These are phyloP conservation scores for Trametes pubescens DNA, from an alignment of 1,284 basidiomycete species.

Conservation along the genomic window DNA sequence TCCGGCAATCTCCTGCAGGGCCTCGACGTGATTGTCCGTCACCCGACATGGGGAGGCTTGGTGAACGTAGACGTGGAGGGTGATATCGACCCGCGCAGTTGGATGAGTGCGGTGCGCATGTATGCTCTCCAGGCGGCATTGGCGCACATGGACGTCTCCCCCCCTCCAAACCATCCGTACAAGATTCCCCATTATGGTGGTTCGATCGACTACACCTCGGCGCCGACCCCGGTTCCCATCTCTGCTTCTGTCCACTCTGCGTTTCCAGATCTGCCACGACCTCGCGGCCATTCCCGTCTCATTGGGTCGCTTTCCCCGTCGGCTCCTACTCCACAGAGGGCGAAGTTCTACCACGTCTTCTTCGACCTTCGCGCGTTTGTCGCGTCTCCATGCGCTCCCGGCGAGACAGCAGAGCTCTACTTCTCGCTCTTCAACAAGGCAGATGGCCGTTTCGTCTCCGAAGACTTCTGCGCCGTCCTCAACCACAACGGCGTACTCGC, in stretches of 20 bases:
- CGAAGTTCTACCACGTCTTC: conserved; percentile 88
- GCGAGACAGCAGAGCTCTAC: conserved; percentile 92
- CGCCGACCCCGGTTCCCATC: conserved; percentile 57
- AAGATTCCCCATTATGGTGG: conserved; percentile 37
- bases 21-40: conserved; percentile 94
- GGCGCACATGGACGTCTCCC: conserved; percentile 76
- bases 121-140: conserved; percentile 86
- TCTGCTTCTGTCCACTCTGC: conserved; percentile 64
- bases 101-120: conserved; percentile 90
- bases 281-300: conserved; percentile 57
- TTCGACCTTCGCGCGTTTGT: conserved; percentile 93
- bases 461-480: conserved; percentile 91
- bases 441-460: conserved; percentile 88
- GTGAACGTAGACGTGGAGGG: conserved; percentile 87
- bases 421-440: conserved; percentile 93
- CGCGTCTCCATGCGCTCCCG: conserved; percentile 87
- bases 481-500: conserved; percentile 92
- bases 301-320: conserved; percentile 52
- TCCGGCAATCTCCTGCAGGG: conserved; percentile 93
- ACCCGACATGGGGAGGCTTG: conserved; percentile 90
- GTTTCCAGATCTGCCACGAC: conserved; percentile 63
- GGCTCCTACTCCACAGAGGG: conserved; percentile 49
- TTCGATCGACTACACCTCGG: conserved; percentile 48
- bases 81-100: conserved; percentile 76
- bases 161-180: conserved; percentile 42